Conservation (phyloP, 148 eudicot genomes). For the Cornus kousa region DNA sequence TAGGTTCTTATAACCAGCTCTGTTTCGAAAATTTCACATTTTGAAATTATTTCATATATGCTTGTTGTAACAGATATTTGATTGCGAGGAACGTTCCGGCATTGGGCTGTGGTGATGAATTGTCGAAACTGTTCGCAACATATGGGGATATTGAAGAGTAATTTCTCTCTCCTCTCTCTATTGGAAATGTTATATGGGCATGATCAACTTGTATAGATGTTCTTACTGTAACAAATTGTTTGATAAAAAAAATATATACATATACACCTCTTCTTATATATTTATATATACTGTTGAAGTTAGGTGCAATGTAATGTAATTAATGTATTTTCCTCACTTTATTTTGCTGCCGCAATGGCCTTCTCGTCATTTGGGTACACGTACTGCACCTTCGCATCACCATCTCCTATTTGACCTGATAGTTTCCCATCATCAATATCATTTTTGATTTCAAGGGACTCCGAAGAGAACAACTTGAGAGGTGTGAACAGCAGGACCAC, state of each 20-base stretch:
- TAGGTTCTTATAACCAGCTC: not conserved
- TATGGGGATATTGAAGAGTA: conserved; percentile 91
- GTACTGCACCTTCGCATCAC: no score
- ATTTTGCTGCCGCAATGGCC: not conserved
- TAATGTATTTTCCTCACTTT: not conserved
- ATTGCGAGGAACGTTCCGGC: conserved; percentile 91
- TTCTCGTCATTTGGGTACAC: no score
- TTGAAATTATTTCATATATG: not conserved
- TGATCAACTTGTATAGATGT: no score
- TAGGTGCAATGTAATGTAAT: not conserved
- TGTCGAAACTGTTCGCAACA: conserved; percentile 57
- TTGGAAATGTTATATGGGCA: not conserved
- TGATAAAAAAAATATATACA: no score
- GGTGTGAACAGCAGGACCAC: no score
- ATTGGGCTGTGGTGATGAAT: conserved; percentile 83
- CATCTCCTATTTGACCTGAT: no score
- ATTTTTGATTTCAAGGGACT: no score
- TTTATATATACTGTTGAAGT: no score
- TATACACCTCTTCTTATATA: no score
- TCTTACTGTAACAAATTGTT: no score
- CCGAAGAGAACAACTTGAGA: no score
- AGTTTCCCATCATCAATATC: no score
- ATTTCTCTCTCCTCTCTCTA: conserved; percentile 14
- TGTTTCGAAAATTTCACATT: not conserved
- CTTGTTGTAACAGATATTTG: conserved; percentile 49